Evolutionary conservation across 2,329 filamentous ascomycete genomes (phyloP), one percentile per base, ranked within the genome.

Genomic region (Alternaria triticimaculans): DNA sequence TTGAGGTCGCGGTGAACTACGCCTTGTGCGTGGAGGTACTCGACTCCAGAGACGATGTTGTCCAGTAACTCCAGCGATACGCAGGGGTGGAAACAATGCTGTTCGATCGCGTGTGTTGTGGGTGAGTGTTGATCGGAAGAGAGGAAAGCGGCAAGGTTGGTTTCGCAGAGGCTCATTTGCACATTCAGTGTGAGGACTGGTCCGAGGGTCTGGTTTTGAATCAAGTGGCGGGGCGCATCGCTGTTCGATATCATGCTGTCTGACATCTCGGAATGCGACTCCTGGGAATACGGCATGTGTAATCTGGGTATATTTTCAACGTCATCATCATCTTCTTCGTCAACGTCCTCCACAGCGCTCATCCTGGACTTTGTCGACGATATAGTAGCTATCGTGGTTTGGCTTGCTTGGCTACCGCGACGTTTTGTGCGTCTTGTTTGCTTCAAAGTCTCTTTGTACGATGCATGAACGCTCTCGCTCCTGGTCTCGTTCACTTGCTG

Each of bases 1-100:
- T 92, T 92, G 21, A 92, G 81, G 71, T 92, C 89, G 10, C 89
- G 86, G 70, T 92, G 89, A 0, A 90, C 84, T 51, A 91, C 86
- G 6, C 84, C 83, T 62, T 87, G 83, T 0, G 81, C 78, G 69
- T 92, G 89, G 2, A 91, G 82, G 69, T 92, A 91, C 61, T 89
- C 84, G 4, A 91, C 85, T 2, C 89, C 89, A 9, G 88, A 85
- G 2, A 90, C 78, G 28, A 91, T 86, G 2, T 84, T 84, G 12
- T 86, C 77, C n/a, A 91, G 80, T 2, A 92, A 80, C 30, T 82
- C 82, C 3, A 90, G 72, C 0, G 88, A 87, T 0, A 88, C 83
- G 30, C 84, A 74, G 2, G 87, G 71, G 70, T 91, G 89, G 74
- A 88, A 91, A 72, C 89, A 91, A 76, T 91, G 89, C 6, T 81